A percentile compares a stretch with the other conserved stretches of the same genome.
Evolutionary conservation across 495 filamentous ascomycete species (phyloP).

Genomic region (Daldinia caldariorum): DNA sequence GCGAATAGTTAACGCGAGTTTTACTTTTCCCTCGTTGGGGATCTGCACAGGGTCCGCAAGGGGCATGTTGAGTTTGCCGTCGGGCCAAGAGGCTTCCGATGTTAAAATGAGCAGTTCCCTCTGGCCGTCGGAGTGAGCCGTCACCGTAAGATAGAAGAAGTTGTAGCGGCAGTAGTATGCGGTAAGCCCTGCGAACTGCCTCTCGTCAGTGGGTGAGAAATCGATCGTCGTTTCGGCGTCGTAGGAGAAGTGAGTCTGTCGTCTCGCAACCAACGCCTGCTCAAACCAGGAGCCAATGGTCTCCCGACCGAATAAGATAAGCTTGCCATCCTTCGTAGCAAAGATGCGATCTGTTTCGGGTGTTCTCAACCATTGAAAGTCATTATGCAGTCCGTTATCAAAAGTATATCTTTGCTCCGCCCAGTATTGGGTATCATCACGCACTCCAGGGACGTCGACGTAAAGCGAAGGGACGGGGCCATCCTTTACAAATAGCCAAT

Average conservation of each 20-base stretch:
- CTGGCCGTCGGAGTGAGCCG: conserved; percentile 63
- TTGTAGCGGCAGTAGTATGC: conserved; percentile 68
- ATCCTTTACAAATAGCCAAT: conserved; percentile 67
- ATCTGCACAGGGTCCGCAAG: conserved; percentile 53
- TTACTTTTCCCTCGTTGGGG: conserved; percentile 62
- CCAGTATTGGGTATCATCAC: conserved; percentile 64
- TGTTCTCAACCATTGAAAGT: conserved; percentile 67
- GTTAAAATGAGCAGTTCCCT: conserved; percentile 62
- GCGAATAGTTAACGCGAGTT: conserved; percentile 57
- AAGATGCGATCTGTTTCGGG: conserved; percentile 66
- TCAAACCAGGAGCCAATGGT: conserved; percentile 65
- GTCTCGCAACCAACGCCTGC: conserved; percentile 62
- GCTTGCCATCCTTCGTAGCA: conserved; percentile 47
- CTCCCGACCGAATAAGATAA: conserved; percentile 61
- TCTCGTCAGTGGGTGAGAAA: conserved; percentile 62
- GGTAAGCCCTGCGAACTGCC: conserved; percentile 66
- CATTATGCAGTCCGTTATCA: conserved; percentile 54
- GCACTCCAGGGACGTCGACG: conserved; percentile 60
- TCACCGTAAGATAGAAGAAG: conserved; percentile 67
- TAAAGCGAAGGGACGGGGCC: conserved; percentile 62
- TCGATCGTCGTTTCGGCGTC: conserved; percentile 65
- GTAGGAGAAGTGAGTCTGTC: conserved; percentile 65
- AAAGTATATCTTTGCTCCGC: conserved; percentile 61
- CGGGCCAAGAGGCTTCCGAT: conserved; percentile 62
- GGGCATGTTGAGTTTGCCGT: conserved; percentile 53